phyloP scores from a whole-genome alignment of 1,284 basidiomycete species.

The Pholiota adiposa region DNA sequence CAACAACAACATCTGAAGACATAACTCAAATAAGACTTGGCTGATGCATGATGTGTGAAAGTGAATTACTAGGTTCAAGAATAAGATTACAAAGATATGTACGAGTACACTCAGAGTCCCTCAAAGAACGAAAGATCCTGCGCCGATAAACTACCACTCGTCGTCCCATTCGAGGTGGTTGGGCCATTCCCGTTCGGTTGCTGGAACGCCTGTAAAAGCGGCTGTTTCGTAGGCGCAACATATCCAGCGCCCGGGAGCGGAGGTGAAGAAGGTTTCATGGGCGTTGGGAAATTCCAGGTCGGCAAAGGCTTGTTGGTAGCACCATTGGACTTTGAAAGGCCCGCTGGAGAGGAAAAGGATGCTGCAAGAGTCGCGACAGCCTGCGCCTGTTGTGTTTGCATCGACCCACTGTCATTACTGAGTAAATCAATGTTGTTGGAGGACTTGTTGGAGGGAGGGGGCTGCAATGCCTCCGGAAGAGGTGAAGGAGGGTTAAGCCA shows the following conservation, averaged over 20 bases:
- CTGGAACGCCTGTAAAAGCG: slow-evolving; percentile 8
- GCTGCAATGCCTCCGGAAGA: slow-evolving; percentile 47
- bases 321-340: not conserved
- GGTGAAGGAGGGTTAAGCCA: slow-evolving; percentile 72
- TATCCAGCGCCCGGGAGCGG: not conserved
- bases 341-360: slow-evolving; percentile 18
- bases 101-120: slow-evolving; percentile 50
- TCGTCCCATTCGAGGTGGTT: slow-evolving; percentile 26
- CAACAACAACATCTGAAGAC: too few relatives aligned
- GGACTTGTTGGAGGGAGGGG: slow-evolving; percentile 32
- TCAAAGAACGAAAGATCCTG: slow-evolving; percentile 81
- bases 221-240: slow-evolving; percentile 1
- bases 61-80: not conserved
- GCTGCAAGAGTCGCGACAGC: slow-evolving; percentile 21
- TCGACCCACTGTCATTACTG: slow-evolving; percentile 15
- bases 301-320: not conserved
- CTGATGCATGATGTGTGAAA: not conserved
- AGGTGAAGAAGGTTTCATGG: slow-evolving; percentile 13
- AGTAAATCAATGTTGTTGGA: slow-evolving; percentile 16
- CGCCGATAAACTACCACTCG: slow-evolving; percentile 59
- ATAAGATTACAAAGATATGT: slow-evolving; percentile 1
- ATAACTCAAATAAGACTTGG: too few relatives aligned
- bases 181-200: slow-evolving; percentile 7
- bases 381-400: slow-evolving; percentile 30
- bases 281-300: slow-evolving; percentile 21